Base-by-base conservation (phyloP, 306 rosid genomes). In the Vigna hirtella region DNA sequence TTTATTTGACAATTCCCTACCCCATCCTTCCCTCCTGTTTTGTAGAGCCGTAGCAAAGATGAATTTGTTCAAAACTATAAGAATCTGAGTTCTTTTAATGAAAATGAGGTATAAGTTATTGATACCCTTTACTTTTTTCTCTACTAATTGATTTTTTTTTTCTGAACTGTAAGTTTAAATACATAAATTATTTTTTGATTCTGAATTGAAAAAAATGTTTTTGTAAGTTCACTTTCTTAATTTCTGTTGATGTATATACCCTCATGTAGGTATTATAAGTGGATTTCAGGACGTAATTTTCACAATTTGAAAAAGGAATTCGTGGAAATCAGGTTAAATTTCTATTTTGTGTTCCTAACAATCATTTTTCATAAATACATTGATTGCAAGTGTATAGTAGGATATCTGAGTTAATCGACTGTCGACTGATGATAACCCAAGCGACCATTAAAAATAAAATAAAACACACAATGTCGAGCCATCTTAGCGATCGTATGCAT, bases 211-310 rank as follows among this genome's bases (percentile, higher is more conserved):
- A 50, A 56, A 51, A 51, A 58, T 8, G 48, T 47, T 78, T 45
- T 49, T 45, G 18, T 69, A 49, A 22, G 43, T 84, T 81, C 71
- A 81, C 72, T 32, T 70, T 82, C 36, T 63, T 47, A 51, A 48
- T 80, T 13, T 22, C 38, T 72, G 66, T 58, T 72, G 34, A 51
- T 79, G 57, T 63, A 81, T 63, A 81, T 83, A 18, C 53, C 15
- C 78, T 68, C 59, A 16, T 82, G 51, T 83, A 96, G 99, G 93
- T 96, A 96, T 86, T 96, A 96, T 80, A 96, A 96, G 84, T 96
- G 99, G 99, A 96, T 96, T 83, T 92, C 93, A 92, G 99, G 93
- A 79, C 99, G 99, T 63, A 96, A 96, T 89, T 96, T 96, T 73
- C 97, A 90, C 76, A 96, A 96, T 74, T 87, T 96, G 84, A 96